Conservation (phyloP, 2,329 filamentous ascomycete species). For the Talaromyces marneffei region DNA sequence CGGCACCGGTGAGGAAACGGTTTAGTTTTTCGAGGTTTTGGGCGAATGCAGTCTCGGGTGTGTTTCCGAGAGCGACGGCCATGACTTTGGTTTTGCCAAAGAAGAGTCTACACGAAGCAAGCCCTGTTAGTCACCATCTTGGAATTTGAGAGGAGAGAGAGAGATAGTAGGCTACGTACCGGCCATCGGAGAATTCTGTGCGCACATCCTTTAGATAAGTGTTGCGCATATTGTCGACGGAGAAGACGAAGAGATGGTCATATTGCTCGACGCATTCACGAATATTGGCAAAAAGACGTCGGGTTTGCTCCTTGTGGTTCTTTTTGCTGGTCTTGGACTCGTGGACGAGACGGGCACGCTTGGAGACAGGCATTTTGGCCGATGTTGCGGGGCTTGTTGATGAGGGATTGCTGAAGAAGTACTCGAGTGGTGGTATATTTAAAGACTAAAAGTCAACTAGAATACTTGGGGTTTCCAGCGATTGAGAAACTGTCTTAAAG, state of each 20-base stretch:
- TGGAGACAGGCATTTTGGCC: conserved; percentile 82
- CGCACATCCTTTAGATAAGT: conserved; percentile 89
- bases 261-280: conserved; percentile 79
- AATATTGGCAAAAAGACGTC: conserved; percentile 81
- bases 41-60: conserved; percentile 70
- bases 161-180: too few relatives aligned
- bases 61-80: conserved; percentile 83
- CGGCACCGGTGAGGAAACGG: conserved; percentile 68
- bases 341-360: conserved; percentile 82
- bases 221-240: conserved; percentile 96
- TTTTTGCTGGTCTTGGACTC: conserved; percentile 91
- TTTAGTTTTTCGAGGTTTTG: conserved; percentile 67
- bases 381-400: conserved; percentile 8
- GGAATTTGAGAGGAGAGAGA: conserved; percentile 20
- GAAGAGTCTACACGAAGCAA: conserved; percentile 62
- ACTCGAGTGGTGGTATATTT: neutral
- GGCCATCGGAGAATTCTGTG: conserved; percentile 74
- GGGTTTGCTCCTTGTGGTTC: conserved; percentile 78
- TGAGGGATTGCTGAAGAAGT: neutral
- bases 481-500: neutral
- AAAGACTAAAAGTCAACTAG: neutral
- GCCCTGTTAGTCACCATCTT: neutral
- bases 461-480: neutral
- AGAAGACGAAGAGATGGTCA: conserved; percentile 88
- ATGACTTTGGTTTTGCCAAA: conserved; percentile 99